Evolutionary conservation across 768 basidiomycete genomes (phyloP).

Genomic region (Suillus subluteus): DNA sequence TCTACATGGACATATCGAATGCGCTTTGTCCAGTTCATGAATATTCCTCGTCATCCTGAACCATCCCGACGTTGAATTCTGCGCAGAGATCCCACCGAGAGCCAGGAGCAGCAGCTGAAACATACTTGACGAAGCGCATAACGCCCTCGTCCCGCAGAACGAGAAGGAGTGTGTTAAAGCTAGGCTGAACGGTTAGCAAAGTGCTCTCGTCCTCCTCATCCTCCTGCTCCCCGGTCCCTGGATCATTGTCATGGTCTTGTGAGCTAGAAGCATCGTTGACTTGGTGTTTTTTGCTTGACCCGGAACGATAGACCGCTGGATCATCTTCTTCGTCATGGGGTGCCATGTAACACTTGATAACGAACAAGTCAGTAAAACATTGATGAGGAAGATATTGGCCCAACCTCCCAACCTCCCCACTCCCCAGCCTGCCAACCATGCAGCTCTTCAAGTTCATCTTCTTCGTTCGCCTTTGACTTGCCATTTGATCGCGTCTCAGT

Average conservation of each 20-base stretch:
- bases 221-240: slow-evolving; percentile 42
- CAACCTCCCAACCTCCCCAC: slow-evolving; percentile 95
- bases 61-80: slow-evolving; percentile 89
- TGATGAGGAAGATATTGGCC: slow-evolving; percentile 20
- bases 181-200: slow-evolving; percentile 83
- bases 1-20: background rate
- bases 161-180: slow-evolving; percentile 86
- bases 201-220: slow-evolving; percentile 77
- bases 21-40: slow-evolving; percentile 16
- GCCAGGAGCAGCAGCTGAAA: slow-evolving; percentile 85
- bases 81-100: slow-evolving; percentile 93
- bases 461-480: slow-evolving; percentile 36
- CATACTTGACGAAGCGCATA: slow-evolving; percentile 94
- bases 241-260: slow-evolving; percentile 8
- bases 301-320: slow-evolving; percentile 87
- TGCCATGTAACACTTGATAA: slow-evolving; percentile 84
- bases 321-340: slow-evolving; percentile 95
- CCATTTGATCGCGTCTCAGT: slow-evolving; percentile 25
- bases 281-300: slow-evolving; percentile 43
- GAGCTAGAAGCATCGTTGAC: slow-evolving; percentile 17
- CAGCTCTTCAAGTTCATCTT: slow-evolving; percentile 34
- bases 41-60: slow-evolving; percentile 62
- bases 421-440: slow-evolving; percentile 71
- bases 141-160: slow-evolving; percentile 93
- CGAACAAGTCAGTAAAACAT: slow-evolving; percentile 1